phyloP scores from a whole-genome alignment of 2,329 filamentous ascomycete species.

The Pseudogymnoascus sp. region DNA sequence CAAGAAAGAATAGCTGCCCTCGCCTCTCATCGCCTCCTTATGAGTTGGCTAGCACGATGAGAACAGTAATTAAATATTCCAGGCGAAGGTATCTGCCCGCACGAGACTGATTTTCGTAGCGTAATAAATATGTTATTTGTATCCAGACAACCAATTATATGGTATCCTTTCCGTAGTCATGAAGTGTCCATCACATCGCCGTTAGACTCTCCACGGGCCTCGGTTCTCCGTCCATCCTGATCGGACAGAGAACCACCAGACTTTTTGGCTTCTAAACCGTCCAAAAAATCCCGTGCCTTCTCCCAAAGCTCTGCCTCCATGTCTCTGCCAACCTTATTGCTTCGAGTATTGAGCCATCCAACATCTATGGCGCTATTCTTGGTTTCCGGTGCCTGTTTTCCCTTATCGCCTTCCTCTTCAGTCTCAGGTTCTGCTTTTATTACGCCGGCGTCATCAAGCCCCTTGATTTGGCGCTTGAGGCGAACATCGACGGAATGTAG shows the following conservation, averaged over 20 bases:
- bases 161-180: not conserved
- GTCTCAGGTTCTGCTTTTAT: slow-evolving; percentile 32
- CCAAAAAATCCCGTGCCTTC: slow-evolving; percentile 48
- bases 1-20: no score
- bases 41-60: not conserved
- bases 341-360: slow-evolving; percentile 81
- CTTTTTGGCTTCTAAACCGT: slow-evolving; percentile 24
- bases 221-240: not conserved
- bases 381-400: slow-evolving; percentile 31
- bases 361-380: slow-evolving; percentile 59
- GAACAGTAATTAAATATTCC: not conserved
- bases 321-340: slow-evolving; percentile 69
- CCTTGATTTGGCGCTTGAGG: slow-evolving; percentile 67
- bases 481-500: slow-evolving; percentile 67
- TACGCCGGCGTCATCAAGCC: slow-evolving; percentile 73
- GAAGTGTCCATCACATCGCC: not conserved
- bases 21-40: not conserved
- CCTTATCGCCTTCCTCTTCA: slow-evolving; percentile 22
- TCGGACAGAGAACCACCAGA: not conserved
- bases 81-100: not conserved
- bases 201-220: not conserved
- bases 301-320: slow-evolving; percentile 78
- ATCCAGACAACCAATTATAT: not conserved
- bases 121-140: not conserved
- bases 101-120: not conserved